Base-by-base conservation (phyloP, 306 rosid species). In the Sophora flavescens region DNA sequence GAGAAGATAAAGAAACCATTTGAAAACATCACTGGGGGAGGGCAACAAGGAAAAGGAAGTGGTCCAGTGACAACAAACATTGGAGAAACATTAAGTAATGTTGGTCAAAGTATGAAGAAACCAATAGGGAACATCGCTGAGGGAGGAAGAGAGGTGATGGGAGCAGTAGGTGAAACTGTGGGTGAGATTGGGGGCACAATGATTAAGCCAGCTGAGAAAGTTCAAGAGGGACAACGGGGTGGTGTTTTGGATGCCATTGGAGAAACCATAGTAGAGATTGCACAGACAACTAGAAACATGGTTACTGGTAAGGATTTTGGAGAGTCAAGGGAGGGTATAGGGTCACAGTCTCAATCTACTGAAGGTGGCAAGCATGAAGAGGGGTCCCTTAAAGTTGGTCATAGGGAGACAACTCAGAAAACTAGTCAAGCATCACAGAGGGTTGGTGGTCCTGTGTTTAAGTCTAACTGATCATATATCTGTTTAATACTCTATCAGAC, bases 211-310 rank as follows among this genome's bases (percentile, higher is more conserved):
- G 82, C 74, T 0, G 76, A 75, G 74, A 78, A 38, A 44, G 86
- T 58, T 45, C 26, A 51, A 48, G 41, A 17, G 8, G 64, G 26
- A 65, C 22, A 57, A 41, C 30, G 5, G 8, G 84, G 77, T 42
- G 88, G 89, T 2, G 72, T 88, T 35, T 17, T 89, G 18, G 88
- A 70, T 50, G 96, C 93, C 32, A 80, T 90, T 63, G 95, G 91
- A 0, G 98, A 90, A 58, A 90, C 96, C 12, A 76, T 89, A 42
- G 57, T 53, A 0, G 97, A 90, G 80, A 90, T 90, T 36, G 97
- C 92, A 0, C 77, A 90, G 71, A 80, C 90, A 47, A 84, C 92
- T 1, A 89, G 80, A 74, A 74, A 52, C 10, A 70, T 86, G 1
- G 92, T 88, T 67, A 74, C 68, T 52, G 97, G 95, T 50, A 86